phyloP scores from a whole-genome alignment of 257 asterid genomes.

The Vinca minor region DNA sequence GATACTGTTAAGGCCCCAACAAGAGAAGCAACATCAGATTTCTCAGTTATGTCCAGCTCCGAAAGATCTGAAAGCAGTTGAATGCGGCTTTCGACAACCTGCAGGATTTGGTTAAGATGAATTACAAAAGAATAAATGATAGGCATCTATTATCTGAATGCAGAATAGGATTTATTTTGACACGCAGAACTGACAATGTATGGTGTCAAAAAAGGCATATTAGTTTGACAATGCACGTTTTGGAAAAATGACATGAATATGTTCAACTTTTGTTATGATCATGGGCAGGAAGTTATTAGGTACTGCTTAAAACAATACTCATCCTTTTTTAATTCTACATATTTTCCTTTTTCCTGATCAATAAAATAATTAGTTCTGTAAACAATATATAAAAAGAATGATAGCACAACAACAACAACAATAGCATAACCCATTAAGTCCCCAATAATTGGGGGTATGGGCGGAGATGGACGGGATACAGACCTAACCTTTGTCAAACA shows the following conservation, averaged over 20 bases:
- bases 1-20: slow-evolving; percentile 64
- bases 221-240: neutral
- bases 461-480: too few relatives aligned
- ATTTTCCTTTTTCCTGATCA: neutral
- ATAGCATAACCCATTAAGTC: too few relatives aligned
- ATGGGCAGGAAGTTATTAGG: neutral
- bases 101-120: slow-evolving; percentile 18
- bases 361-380: neutral
- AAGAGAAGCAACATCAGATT: slow-evolving; percentile 46
- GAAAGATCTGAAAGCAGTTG: slow-evolving; percentile 57
- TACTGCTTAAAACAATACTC: neutral
- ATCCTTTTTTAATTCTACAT: neutral
- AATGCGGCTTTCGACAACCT: slow-evolving; percentile 87
- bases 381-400: neutral
- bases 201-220: neutral
- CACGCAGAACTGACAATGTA: neutral
- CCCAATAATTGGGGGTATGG: too few relatives aligned
- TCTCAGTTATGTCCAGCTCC: slow-evolving; percentile 44
- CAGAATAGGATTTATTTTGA: neutral
- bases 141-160: neutral
- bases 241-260: neutral
- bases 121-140: neutral
- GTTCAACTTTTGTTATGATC: neutral
- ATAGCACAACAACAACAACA: too few relatives aligned
- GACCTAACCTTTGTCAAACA: too few relatives aligned